Evolutionary conservation across 2,329 filamentous ascomycete genomes (phyloP), one percentile per base, ranked within the genome.

Genomic region (Cladophialophora carrionii): DNA sequence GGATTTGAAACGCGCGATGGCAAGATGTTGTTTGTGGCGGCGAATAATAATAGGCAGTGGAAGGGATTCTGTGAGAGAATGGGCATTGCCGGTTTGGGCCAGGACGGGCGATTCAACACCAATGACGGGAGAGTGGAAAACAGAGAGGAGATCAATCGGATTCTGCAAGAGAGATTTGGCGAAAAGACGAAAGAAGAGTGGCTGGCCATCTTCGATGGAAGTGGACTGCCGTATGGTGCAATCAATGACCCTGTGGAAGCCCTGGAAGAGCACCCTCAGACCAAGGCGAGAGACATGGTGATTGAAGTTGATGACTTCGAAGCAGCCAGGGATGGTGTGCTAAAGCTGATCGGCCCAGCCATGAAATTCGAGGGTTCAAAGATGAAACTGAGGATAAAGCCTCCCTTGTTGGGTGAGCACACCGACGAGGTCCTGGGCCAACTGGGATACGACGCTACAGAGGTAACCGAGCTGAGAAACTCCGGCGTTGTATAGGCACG

Each of bases 21-120:
- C 9, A 64, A 64, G 37, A 69, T 69, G 62, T 22, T 71, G n/a
- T 70, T 68, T 55, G 61, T 70, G 20, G 70, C 68, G 10, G 70
- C 70, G 29, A 71, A 70, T 43, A 71, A 70, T 55, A 69, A 69
- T 55, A 55, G 68, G 32, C 70, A 71, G 29, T 71, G 68, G 70
- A 68, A 68, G n/a, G 62, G 65, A 17, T 66, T 70, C 29, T 69
- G 70, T 57, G 52, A 63, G 32, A 57, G 59, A 20, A 57, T 71
- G 61, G 64, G 53, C 0, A 62, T 69, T 12, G 58, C 65, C n/a
- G 58, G 60, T 2, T 43, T 70, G 17, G 62, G 53, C 2, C 54
- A 65, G 29, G 68, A 69, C 46, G 24, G 37, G n/a, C 51, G 66
- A 24, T 71, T 68, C 61, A 65, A 61, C 22, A 66, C 68, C 9